Conservation (phyloP, 2,329 filamentous ascomycete species). For the Curvularia hawaiiensis region DNA sequence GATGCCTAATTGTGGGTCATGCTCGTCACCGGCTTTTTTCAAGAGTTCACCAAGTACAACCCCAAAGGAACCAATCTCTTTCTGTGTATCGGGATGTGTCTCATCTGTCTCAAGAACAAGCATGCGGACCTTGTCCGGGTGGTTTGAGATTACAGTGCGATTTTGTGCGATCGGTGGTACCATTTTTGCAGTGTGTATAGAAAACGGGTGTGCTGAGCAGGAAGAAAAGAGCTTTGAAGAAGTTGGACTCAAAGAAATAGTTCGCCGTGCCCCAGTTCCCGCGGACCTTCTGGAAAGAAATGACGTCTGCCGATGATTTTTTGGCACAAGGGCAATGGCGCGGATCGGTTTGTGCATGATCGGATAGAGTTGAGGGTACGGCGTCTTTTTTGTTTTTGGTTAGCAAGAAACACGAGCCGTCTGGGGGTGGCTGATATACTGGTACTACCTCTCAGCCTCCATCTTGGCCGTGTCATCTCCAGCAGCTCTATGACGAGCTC, state of each 20-base stretch:
- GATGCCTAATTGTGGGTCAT: conserved; percentile 60
- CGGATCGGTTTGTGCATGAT: conserved; percentile 19
- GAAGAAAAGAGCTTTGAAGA: neutral
- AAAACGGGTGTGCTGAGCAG: conserved; percentile 1
- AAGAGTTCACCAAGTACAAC: conserved; percentile 60
- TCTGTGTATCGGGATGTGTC: conserved; percentile 58
- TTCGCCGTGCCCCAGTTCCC: neutral
- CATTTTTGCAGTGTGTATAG: conserved; percentile 21
- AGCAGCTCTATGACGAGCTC: conserved; percentile 25
- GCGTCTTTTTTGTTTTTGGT: neutral
- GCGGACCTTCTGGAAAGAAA: conserved; percentile 1
- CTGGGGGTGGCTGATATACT: conserved; percentile 20
- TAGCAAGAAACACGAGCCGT: conserved; percentile 5
- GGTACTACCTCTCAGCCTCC: conserved; percentile 13
- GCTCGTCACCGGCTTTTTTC: conserved; percentile 55
- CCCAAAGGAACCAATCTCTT: conserved; percentile 59
- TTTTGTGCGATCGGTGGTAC: conserved; percentile 30
- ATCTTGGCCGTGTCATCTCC: conserved; percentile 20
- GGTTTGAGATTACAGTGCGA: conserved; percentile 26
- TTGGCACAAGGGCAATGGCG: conserved; percentile 16
- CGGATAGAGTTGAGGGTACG: conserved; percentile 4
- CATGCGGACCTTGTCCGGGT: conserved; percentile 48
- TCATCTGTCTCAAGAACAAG: conserved; percentile 65
- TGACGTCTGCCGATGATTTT: conserved; percentile 12
- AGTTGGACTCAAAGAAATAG: neutral